A percentile compares a stretch with the other conserved stretches of the same genome.
Conservation (phyloP, 805 yeast species). For the Hanseniaspora valbyensis region DNA sequence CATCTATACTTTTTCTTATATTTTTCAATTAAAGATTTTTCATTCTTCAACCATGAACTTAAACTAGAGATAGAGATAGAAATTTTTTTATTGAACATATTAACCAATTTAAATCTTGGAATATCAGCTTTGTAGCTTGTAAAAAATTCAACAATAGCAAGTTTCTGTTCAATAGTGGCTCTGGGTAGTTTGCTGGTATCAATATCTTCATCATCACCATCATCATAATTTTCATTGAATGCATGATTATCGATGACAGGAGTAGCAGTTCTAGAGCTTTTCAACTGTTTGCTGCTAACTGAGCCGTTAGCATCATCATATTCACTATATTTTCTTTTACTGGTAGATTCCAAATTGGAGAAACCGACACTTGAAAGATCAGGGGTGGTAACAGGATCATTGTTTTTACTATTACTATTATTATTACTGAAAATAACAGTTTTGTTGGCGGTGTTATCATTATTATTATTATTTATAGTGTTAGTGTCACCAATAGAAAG, state of each 20-base stretch:
- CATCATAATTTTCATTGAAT: background rate
- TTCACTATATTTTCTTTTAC: background rate
- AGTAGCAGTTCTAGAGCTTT: background rate
- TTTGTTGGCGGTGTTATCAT: no score
- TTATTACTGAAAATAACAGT: background rate
- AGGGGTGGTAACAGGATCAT: background rate
- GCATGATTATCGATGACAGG: background rate
- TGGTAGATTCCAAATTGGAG: background rate
- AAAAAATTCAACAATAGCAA: slow-evolving; percentile 38
- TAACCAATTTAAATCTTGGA: slow-evolving; percentile 51
- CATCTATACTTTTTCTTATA: slow-evolving; percentile 27
- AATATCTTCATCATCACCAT: background rate
- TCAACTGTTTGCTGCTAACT: background rate
- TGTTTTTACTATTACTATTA: background rate
- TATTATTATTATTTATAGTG: no score
- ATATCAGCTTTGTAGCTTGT: slow-evolving; percentile 37
- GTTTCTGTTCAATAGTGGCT: slow-evolving; percentile 50
- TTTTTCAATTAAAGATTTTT: slow-evolving; percentile 39
- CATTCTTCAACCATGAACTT: slow-evolving; percentile 52
- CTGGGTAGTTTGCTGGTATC: slow-evolving; percentile 29
- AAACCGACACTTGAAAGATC: background rate
- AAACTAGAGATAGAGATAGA: slow-evolving; percentile 51
- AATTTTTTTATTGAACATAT: slow-evolving; percentile 38
- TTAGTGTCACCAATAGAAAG: background rate
- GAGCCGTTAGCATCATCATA: background rate